Conservation (phyloP, 805 yeast species). For the Kockiozyma suomiensis region DNA sequence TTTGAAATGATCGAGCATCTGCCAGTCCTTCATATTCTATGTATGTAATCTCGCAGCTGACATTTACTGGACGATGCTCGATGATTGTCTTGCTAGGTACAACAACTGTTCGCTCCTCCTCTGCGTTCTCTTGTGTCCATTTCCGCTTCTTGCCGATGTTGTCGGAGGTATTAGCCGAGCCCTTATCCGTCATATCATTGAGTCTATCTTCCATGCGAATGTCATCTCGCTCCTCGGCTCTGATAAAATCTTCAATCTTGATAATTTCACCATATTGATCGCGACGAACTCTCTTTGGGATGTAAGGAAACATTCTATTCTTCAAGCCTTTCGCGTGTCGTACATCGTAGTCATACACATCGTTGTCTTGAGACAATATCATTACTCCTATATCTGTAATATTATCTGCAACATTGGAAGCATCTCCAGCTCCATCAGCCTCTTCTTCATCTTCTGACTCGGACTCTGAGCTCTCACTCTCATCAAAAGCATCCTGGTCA, state of each 20-base stretch:
- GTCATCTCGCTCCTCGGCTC: constrained; percentile 50
- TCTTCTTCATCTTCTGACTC: constrained; percentile 38
- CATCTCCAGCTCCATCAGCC: constrained; percentile 35
- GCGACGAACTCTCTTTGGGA: constrained; percentile 54
- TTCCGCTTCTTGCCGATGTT: constrained; percentile 44
- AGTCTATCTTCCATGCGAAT: constrained; percentile 31
- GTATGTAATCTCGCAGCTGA: constrained; percentile 72
- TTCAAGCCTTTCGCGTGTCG: constrained; percentile 42
- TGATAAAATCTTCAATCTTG: constrained; percentile 62
- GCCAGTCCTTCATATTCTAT: constrained; percentile 84
- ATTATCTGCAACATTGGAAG: constrained; percentile 35
- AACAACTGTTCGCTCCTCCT: constrained; percentile 26
- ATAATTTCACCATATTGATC: constrained; percentile 90
- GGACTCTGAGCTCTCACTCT: constrained; percentile 24
- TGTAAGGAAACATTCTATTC: constrained; percentile 69
- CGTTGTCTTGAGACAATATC: constrained; percentile 39
- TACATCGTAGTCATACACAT: constrained; percentile 58
- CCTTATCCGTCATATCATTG: constrained; percentile 34
- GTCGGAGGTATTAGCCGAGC: constrained; percentile 33
- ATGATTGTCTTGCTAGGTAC: constrained; percentile 33
- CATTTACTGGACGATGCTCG: constrained; percentile 45
- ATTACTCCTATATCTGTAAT: constrained; percentile 32
- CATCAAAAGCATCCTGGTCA: constrained; percentile 35
- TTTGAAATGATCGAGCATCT: constrained; percentile 76
- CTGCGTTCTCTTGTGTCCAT: constrained; percentile 42